phyloP scores from a whole-genome alignment of 1,139 yeast genomes.

The Suhomyces wounanorum region DNA sequence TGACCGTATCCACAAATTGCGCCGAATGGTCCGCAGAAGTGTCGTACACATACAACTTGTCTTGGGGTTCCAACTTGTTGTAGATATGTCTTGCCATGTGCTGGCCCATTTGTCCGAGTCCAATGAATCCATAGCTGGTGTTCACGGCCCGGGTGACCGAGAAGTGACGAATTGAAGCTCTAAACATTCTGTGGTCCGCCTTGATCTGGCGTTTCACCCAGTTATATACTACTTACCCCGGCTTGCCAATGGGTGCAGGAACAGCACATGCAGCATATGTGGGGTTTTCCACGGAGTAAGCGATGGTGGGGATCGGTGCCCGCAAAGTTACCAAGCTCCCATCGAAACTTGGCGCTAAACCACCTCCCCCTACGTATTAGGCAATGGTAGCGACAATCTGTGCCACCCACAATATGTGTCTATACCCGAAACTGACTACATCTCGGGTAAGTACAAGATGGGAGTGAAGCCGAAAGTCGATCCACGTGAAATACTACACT shows the following conservation, averaged over 20 bases:
- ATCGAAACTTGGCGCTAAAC: not conserved
- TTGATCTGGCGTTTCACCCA: not conserved
- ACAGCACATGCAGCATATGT: not conserved
- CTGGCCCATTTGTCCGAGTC: constrained; percentile 63
- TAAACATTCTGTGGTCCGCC: constrained; percentile 12
- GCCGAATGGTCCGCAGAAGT: constrained; percentile 35
- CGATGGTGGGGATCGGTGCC: constrained; percentile 1
- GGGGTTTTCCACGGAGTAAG: constrained; percentile 5
- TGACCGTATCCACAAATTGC: constrained; percentile 30
- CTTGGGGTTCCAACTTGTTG: constrained; percentile 40
- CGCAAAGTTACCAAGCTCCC: not conserved
- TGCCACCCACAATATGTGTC: not conserved
- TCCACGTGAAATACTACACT: not conserved
- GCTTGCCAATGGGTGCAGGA: not conserved
- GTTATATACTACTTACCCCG: constrained; percentile 1
- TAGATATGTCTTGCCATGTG: constrained; percentile 60
- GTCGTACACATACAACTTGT: constrained; percentile 49
- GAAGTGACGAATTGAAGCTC: constrained; percentile 23
- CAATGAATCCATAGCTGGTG: constrained; percentile 53
- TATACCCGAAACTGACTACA: not conserved
- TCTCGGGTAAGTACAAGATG: not conserved
- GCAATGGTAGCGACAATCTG: not conserved
- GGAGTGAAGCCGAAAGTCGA: not conserved
- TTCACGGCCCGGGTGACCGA: constrained; percentile 20
- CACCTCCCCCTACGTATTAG: not conserved